Evolutionary conservation across 441 rosid genomes (phyloP), one percentile per base, ranked within the genome.

Genomic region (Euphorbia celastroides): DNA sequence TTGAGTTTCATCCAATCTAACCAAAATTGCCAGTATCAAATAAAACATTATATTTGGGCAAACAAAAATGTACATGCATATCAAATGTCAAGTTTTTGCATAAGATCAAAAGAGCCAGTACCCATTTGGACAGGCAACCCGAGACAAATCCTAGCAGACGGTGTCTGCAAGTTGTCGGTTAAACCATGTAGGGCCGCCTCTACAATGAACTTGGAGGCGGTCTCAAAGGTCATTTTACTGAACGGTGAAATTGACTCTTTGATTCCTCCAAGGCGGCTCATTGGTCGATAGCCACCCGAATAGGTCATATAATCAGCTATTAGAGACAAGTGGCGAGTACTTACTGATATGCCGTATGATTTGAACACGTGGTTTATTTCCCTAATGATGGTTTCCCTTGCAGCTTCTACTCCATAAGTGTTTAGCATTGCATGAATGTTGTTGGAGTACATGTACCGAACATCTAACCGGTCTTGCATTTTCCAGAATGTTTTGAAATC

Each of bases 221-320:
- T 92, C 86, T 95, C 98, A 66, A 89, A 95, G 1, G 96, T 72
- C 96, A 92, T 96, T 78, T 90, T 90, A 66, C 91, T 83, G 52
- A 96, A 85, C 2, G 96, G 92, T 2, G 97, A 92, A 50, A 81
- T 66, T 2, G 94, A 90, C 44, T 89, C 92, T 14, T 92, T 86
- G 50, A 96, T 96, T 58, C 93, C 96, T 22, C 98, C 99, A 25
- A 86, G 80, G 66, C 98, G 84, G 78, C 83, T 96, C 98, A 96
- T 85, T 1, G 98, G 87, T 2, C 96, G 96, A 74, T 92, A 96
- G 36, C 87, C 85, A 38, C 97, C 97, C 0, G 96, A 62, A 67
- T 85, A 88, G 34, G 97, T 95, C 98, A 92, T 95, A 70, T 78
- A 95, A 74, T 95, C 98, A 0, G 99, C 98, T 17, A 92, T 92